Evolutionary conservation across 345 rosid species (phyloP), one percentile per base, ranked within the genome.

Genomic region (Lepidium aucheri): DNA sequence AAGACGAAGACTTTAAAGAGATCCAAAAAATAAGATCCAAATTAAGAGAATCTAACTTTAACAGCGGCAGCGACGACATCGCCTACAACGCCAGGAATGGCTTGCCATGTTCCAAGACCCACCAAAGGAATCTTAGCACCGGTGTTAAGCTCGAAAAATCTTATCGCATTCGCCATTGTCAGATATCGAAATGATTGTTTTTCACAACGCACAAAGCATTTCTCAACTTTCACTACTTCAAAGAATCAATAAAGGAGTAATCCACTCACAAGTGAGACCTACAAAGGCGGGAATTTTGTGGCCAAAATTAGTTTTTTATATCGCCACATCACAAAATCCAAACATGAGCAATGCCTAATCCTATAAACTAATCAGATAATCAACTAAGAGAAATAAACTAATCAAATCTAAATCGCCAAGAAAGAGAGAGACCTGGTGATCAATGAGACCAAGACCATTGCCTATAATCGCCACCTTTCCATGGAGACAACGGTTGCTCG

Each of bases 31-130:
- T 1, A 8, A 34, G 30, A 20, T 41, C 17, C 3, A 8, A n/a
- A n/a, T 26, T 9, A 9, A 8, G 26, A 53, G 32, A 41, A 9
- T 30, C 22, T 4, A 50, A 67, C 77, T 63, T 73, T 73, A 42
- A 73, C 44, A 38, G 77, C 77, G 9, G 76, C 42, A 14, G 76
- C 70, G 7, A 86, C 84, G 52, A 85, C 79, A 22, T 78, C 81
- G 2, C 77, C 90, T 9, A 88, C 90, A 12, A 78, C 65, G 26
- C 86, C 90, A 35, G 87, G 83, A 8, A 63, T 80, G 12, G 90
- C 69, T 65, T 83, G 88, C 89, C 87, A 76, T 16, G 85, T 84
- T 28, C 86, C 88, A 1, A 79, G 69, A 6, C 88, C 86, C 0
- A 84, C 72, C 15, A 76, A 76, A 7, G 88, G 86, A 35, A 84